Percentiles rank a stretch among this genome's conserved stretches.
These are phyloP conservation scores for Solanum hybrid DNA, from an alignment of 305 asterid genomes.

Conservation along the genomic window DNA sequence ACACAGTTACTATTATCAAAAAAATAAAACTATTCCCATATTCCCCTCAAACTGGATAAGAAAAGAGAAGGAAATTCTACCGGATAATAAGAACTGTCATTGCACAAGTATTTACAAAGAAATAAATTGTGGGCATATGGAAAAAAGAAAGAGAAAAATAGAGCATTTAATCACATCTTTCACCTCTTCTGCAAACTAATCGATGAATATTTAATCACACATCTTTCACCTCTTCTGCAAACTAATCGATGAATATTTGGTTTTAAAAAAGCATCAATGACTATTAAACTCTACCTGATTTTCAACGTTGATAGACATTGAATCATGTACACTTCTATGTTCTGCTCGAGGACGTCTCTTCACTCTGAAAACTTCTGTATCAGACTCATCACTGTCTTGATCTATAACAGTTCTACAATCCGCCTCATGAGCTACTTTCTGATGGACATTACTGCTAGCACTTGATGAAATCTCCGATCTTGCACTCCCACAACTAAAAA, in stretches of 20 bases:
- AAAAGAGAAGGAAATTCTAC: background rate
- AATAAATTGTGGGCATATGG: background rate
- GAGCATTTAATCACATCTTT: background rate
- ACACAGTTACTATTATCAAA: too few relatives aligned
- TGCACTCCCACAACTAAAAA: conserved; percentile 12
- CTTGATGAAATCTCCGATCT: conserved; percentile 23
- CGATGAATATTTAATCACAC: background rate
- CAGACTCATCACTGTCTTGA: conserved; percentile 64
- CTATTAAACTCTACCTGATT: conserved; percentile 47
- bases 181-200: background rate
- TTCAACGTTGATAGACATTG: conserved; percentile 29
- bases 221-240: background rate
- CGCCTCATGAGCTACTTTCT: conserved; percentile 12
- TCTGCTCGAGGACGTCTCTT: conserved; percentile 64
- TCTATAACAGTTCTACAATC: conserved; percentile 20
- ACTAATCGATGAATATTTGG: background rate
- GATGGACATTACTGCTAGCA: conserved; percentile 17
- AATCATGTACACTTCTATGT: conserved; percentile 28
- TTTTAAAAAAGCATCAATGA: background rate
- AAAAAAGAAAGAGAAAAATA: background rate
- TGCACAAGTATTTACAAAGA: background rate
- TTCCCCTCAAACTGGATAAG: background rate
- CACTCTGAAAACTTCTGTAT: conserved; percentile 76
- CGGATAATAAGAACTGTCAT: background rate
- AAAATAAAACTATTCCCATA: too few relatives aligned